Evolutionary conservation across 2,329 filamentous ascomycete genomes (phyloP), one percentile per base, ranked within the genome.

Genomic region (Kalaharituber pfeilii): DNA sequence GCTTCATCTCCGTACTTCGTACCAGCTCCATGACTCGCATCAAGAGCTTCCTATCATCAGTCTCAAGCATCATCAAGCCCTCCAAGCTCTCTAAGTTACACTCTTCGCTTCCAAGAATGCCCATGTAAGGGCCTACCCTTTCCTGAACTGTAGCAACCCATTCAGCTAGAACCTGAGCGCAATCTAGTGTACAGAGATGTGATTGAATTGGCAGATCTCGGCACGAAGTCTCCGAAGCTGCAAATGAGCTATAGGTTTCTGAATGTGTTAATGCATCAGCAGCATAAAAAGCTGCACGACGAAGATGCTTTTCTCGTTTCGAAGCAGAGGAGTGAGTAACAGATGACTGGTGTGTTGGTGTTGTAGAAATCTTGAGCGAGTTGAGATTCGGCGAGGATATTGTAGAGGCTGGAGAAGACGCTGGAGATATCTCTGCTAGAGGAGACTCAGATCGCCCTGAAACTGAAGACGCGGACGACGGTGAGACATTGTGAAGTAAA

Each of bases 121-220:
- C 89, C 5, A 96, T 69, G 63, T 91, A 94, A 3, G 80, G 80
- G 0, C 89, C 89, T n/a, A 95, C 84, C 7, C 91, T 82, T 65
- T 95, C 88, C 67, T 98, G 91, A 2, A 96, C 78, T 1, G 87
- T 91, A 4, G 85, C 84, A 39, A 91, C 78, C 89, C 89, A 98
- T 68, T 96, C 89, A 0, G 86, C 86, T 28, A 98, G 76, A 1
- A 96, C 86, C 65, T 95, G 88, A 2, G 86, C 84, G 65, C 89
- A 96, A 65, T 96, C 89, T 64, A 94, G 93, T 4, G 84, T 81
- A 67, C 89, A 95, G 73, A 96, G 81, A 1, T 87, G 86, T 13
- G 85, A 87, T 66, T 94, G 89, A 36, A 94, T 77, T 0, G 91
- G 87, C 11, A 96, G 74, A 65, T 95, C 87, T 45, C 86, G 77